These are phyloP conservation scores for Vigna trinervia DNA, from an alignment of 306 rosid genomes.

Conservation along the genomic window DNA sequence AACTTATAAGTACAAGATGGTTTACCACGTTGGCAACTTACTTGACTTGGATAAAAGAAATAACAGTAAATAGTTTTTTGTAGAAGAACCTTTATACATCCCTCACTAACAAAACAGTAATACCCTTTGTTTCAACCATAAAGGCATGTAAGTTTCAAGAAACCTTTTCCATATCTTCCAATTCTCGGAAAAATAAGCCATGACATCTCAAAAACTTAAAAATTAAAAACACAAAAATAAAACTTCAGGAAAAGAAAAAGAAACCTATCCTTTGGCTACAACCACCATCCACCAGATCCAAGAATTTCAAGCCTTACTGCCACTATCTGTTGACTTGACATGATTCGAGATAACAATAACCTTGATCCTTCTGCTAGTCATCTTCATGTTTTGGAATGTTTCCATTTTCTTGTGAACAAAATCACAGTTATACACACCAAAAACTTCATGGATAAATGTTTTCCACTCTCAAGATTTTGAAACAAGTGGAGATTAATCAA, in stretches of 20 bases:
- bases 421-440: background rate
- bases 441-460: conserved; percentile 24
- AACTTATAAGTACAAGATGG: too few species aligned
- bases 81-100: background rate
- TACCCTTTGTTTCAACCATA: background rate
- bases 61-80: background rate
- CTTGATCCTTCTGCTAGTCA: conserved; percentile 5
- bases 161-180: background rate
- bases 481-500: conserved; percentile 9
- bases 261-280: conserved; percentile 4
- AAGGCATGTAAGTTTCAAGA: background rate
- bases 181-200: background rate
- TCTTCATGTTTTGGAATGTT: background rate
- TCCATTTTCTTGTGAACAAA: background rate
- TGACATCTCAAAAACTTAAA: background rate
- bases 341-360: background rate
- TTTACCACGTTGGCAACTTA: too few species aligned
- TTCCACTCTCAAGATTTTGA: conserved; percentile 1
- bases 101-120: background rate
- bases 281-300: background rate
- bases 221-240: background rate
- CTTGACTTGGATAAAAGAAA: background rate
- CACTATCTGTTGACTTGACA: background rate
- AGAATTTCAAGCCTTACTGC: background rate
- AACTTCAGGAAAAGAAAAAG: conserved; percentile 9